These are phyloP conservation scores for Penicillium sp. DNA, from an alignment of 2,329 filamentous ascomycete species.

Conservation along the genomic window DNA sequence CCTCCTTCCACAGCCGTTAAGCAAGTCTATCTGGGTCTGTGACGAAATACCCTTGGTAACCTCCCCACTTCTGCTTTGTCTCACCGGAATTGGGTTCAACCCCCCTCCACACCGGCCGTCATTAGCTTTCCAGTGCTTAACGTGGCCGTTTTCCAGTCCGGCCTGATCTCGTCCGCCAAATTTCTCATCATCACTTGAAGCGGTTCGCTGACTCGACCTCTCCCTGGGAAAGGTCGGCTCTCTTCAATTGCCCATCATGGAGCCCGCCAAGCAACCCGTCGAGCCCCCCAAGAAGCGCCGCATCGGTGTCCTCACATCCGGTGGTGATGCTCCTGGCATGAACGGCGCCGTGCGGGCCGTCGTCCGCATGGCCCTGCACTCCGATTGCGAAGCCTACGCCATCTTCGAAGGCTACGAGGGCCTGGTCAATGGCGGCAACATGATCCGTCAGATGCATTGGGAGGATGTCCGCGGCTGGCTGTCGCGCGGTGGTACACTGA, in stretches of 20 bases:
- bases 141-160: constrained; percentile 9
- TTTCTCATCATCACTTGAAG: constrained; percentile 6
- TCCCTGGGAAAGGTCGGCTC: constrained; percentile 8
- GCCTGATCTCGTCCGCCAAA: constrained; percentile 3
- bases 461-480: constrained; percentile 93
- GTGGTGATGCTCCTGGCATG: constrained; percentile 94
- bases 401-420: constrained; percentile 96
- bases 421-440: constrained; percentile 81
- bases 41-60: constrained; percentile 18
- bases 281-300: constrained; percentile 56
- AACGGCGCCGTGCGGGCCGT: constrained; percentile 87
- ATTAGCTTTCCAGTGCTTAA: constrained; percentile 16
- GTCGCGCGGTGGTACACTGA: constrained; percentile 90
- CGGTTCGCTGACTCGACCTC: constrained; percentile 15
- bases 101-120: constrained; percentile 23
- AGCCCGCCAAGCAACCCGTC: constrained; percentile 31
- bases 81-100: constrained; percentile 39
- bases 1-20: constrained; percentile 8
- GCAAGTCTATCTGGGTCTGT: constrained; percentile 11
- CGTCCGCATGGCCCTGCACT: constrained; percentile 86
- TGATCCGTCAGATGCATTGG: constrained; percentile 88
- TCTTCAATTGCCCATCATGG: constrained; percentile 19
- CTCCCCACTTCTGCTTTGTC: constrained; percentile 39
- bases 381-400: constrained; percentile 76
- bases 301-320: constrained; percentile 91